These are phyloP conservation scores for Monosporascus ibericus DNA, from an alignment of 2,329 filamentous ascomycete species.

Conservation along the genomic window DNA sequence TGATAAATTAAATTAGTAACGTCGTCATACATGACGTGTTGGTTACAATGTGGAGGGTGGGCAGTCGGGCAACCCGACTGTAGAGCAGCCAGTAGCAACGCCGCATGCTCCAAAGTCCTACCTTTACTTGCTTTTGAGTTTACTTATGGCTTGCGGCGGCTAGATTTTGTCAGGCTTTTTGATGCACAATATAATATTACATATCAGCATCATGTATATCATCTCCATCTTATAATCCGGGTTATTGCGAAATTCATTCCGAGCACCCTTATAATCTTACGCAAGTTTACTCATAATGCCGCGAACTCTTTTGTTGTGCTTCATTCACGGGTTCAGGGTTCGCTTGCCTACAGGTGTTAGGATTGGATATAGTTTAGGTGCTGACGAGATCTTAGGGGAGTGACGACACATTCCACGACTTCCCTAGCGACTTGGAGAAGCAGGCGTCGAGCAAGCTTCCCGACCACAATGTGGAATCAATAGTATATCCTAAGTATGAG, in stretches of 20 bases:
- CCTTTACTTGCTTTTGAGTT: background rate
- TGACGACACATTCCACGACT: constrained; percentile 63
- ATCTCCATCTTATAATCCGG: background rate
- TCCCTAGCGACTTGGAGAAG: constrained; percentile 57
- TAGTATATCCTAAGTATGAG: constrained; percentile 67
- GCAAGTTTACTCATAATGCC: constrained; percentile 25
- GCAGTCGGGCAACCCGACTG: background rate
- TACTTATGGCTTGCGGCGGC: background rate
- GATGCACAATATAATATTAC: background rate
- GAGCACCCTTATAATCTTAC: background rate
- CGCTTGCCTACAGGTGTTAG: background rate
- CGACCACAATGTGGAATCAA: constrained; percentile 52
- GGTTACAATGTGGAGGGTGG: constrained; percentile 9
- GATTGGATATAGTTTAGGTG: background rate
- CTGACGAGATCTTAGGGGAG: constrained; percentile 42
- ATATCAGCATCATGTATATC: background rate
- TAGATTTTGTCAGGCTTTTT: background rate
- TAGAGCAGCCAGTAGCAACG: background rate
- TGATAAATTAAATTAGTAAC: constrained; percentile 10
- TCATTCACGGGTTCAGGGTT: constrained; percentile 71
- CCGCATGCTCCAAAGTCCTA: background rate
- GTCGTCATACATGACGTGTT: constrained; percentile 18
- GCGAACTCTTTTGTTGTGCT: constrained; percentile 61
- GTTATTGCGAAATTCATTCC: background rate
- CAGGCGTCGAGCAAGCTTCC: constrained; percentile 53